Evolutionary conservation across 352 stramenopile genomes (phyloP).

Genomic region (Pythium scleroteichum): DNA sequence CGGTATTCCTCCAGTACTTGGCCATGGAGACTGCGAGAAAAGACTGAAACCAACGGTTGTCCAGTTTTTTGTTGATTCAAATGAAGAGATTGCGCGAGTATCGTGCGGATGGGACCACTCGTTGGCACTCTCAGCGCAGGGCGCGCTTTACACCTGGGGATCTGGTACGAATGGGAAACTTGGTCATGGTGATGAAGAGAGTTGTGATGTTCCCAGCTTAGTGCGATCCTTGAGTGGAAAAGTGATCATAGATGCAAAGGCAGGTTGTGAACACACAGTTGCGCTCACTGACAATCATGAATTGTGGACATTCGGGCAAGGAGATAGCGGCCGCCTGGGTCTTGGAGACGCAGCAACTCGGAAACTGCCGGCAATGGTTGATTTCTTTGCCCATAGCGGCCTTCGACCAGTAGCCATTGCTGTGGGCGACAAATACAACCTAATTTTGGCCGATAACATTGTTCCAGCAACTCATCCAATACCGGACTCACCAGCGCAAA

Average conservation of each 20-base stretch:
- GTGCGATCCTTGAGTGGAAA: conserved; percentile 52
- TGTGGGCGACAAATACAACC: conserved; percentile 87
- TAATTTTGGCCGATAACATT: conserved; percentile 61
- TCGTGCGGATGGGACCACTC: conserved; percentile 86
- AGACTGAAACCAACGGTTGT: conserved; percentile 59
- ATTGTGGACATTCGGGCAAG: conserved; percentile 80
- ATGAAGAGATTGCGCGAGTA: conserved; percentile 63
- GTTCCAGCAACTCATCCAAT: not conserved
- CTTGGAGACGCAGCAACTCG: conserved; percentile 66
- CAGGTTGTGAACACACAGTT: conserved; percentile 79
- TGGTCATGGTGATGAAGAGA: conserved; percentile 82
- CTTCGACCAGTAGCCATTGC: conserved; percentile 71
- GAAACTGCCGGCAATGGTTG: conserved; percentile 61
- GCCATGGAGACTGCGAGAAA: conserved; percentile 69
- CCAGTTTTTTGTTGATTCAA: conserved; percentile 47
- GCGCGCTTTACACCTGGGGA: conserved; percentile 75
- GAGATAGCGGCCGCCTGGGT: conserved; percentile 76
- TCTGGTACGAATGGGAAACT: conserved; percentile 83
- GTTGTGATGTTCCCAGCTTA: conserved; percentile 57
- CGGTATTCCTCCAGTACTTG: conserved; percentile 79
- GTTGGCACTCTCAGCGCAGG: conserved; percentile 57
- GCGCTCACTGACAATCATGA: conserved; percentile 59
- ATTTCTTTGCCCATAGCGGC: conserved; percentile 49
- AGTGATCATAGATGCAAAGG: conserved; percentile 66
- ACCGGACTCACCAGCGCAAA: not conserved